A percentile compares a stretch with the other conserved stretches of the same genome.
phyloP scores from a whole-genome alignment of 1,284 basidiomycete genomes.

The Acaromyces ingoldii region DNA sequence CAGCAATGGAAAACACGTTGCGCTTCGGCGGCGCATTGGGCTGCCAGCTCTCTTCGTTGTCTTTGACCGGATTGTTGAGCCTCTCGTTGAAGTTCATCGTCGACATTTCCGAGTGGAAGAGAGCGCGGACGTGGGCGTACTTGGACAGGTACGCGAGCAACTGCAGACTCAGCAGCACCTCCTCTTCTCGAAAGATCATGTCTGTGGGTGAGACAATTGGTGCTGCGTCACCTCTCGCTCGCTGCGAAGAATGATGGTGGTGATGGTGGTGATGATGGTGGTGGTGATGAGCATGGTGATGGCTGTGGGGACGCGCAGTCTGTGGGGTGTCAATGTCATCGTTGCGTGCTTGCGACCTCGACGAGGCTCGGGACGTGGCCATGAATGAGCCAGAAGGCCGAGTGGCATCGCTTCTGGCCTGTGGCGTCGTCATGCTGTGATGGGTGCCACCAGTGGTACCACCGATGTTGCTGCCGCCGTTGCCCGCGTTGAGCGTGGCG shows the following conservation, averaged over 20 bases:
- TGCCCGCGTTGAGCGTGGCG: constrained; percentile 9
- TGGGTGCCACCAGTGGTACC: too few relatives aligned
- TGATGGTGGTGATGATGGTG: constrained; percentile 18
- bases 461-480: background rate
- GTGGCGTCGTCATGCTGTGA: too few relatives aligned
- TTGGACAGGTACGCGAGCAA: constrained; percentile 94
- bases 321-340: too few relatives aligned
- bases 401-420: too few relatives aligned
- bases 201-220: too few relatives aligned
- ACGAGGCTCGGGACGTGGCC: too few relatives aligned
- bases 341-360: too few relatives aligned
- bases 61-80: constrained; percentile 14
- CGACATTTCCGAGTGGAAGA: constrained; percentile 65
- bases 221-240: too few relatives aligned
- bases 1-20: constrained; percentile 82
- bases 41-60: constrained; percentile 29
- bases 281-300: constrained; percentile 12
- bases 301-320: background rate
- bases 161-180: constrained; percentile 84
- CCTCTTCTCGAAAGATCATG: constrained; percentile 76
- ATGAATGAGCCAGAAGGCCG: too few relatives aligned
- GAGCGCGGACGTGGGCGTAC: constrained; percentile 94
- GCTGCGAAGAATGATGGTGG: too few relatives aligned
- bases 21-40: constrained; percentile 48
- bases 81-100: constrained; percentile 28